Conservation (phyloP, 108 stramenopile species). For the Seminavis robusta region DNA sequence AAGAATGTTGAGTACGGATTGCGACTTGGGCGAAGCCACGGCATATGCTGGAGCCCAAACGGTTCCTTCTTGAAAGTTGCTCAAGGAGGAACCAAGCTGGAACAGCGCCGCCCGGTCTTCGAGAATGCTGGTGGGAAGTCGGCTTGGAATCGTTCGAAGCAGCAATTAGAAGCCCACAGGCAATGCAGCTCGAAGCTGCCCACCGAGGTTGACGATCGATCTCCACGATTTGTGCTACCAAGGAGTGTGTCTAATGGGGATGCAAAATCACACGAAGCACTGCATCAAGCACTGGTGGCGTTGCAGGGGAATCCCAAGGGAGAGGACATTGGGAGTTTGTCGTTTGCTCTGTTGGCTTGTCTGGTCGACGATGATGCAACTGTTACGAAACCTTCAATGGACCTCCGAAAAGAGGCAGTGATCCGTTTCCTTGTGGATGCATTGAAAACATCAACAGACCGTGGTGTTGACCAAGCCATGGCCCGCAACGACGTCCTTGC, state of each 20-base stretch:
- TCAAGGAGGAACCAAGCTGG: too few relatives aligned
- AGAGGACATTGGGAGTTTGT: neutral
- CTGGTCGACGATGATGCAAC: neutral
- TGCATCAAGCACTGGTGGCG: neutral
- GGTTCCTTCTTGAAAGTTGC: too few relatives aligned
- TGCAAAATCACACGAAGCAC: neutral
- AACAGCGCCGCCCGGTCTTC: neutral
- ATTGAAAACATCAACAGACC: neutral
- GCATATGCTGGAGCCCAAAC: neutral
- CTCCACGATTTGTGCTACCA: neutral
- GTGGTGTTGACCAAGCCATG: slow-evolving; percentile 5
- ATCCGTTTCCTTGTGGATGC: neutral
- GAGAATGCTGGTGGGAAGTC: slow-evolving; percentile 8
- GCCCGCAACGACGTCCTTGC: slow-evolving; percentile 22
- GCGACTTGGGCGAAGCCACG: slow-evolving; percentile 5
- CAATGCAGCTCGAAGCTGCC: neutral
- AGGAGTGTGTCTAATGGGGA: neutral
- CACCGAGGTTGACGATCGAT: too few relatives aligned
- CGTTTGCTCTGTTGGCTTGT: slow-evolving; percentile 1
- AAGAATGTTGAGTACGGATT: slow-evolving; percentile 3
- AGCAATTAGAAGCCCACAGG: neutral
- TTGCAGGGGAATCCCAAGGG: neutral
- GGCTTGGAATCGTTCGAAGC: slow-evolving; percentile 7
- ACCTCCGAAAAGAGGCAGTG: too few relatives aligned
- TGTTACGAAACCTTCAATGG: slow-evolving; percentile 5